Evolutionary conservation across 257 asterid genomes (phyloP).

Genomic region (Paulownia fortunei): DNA sequence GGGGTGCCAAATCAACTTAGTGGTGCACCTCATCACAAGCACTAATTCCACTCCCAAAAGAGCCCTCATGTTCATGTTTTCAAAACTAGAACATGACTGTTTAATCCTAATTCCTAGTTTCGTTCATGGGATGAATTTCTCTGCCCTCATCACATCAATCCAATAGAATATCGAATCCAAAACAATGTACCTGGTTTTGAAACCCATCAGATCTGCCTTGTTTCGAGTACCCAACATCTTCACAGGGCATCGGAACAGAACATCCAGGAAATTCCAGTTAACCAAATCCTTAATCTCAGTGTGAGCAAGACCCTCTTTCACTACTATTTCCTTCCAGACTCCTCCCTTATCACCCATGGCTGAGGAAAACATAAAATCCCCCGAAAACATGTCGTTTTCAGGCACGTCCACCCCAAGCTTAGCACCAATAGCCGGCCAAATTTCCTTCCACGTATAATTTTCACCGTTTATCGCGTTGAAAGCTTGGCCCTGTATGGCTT

Average conservation of each 20-base stretch:
- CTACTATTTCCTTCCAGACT: conserved; percentile 74
- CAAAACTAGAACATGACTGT: too few relatives aligned
- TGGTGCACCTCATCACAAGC: conserved; percentile 9
- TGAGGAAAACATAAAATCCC: conserved; percentile 40
- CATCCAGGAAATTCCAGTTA: conserved; percentile 70
- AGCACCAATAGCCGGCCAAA: conserved; percentile 64
- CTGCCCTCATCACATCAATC: conserved; percentile 76
- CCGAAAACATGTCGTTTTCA: conserved; percentile 33
- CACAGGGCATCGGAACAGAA: conserved; percentile 62
- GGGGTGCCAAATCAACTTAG: neutral
- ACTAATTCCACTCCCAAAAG: neutral
- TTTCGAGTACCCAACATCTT: conserved; percentile 66
- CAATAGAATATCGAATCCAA: conserved; percentile 76
- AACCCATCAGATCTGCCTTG: conserved; percentile 68
- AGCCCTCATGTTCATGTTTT: neutral
- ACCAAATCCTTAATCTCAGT: conserved; percentile 78
- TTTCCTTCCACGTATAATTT: conserved; percentile 68
- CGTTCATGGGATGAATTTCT: conserved; percentile 61
- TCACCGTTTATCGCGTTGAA: conserved; percentile 74
- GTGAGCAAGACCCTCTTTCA: conserved; percentile 53
- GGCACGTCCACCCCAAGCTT: conserved; percentile 48
- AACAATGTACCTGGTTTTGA: conserved; percentile 54
- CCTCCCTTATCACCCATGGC: conserved; percentile 62
- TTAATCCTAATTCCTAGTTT: neutral
- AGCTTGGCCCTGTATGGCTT: conserved; percentile 46